Evolutionary conservation across 2,329 filamentous ascomycete species (phyloP).

Genomic region (Cytospora chrysosperma): DNA sequence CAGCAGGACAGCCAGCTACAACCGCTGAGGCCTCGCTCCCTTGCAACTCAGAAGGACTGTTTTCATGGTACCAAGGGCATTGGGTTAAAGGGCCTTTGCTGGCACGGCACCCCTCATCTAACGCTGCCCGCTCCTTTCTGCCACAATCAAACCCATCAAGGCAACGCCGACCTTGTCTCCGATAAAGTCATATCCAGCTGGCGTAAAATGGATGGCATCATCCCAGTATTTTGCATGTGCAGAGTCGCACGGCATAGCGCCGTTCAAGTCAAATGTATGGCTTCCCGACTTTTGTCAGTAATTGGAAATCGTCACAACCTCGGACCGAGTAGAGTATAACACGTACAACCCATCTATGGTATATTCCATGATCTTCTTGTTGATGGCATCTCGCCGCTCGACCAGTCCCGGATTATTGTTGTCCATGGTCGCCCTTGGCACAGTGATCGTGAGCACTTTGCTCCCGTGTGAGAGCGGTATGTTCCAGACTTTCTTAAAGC

Average conservation of each 20-base stretch:
- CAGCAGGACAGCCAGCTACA: too few species aligned
- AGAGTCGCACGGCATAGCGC: slow-evolving; percentile 51
- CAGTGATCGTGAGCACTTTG: slow-evolving; percentile 62
- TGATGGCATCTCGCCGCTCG: slow-evolving; percentile 40
- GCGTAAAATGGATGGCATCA: slow-evolving; percentile 57
- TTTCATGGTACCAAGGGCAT: neutral
- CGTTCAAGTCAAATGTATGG: slow-evolving; percentile 56
- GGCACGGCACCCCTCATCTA: neutral
- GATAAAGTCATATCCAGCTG: slow-evolving; percentile 54
- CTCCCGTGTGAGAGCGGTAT: slow-evolving; percentile 47
- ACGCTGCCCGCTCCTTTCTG: neutral
- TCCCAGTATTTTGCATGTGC: slow-evolving; percentile 52
- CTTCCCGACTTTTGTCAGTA: slow-evolving; percentile 35
- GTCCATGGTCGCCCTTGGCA: slow-evolving; percentile 50
- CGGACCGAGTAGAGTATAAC: neutral
- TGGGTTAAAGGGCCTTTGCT: too few species aligned
- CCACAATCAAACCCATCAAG: slow-evolving; percentile 10
- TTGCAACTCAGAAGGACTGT: neutral
- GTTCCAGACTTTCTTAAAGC: slow-evolving; percentile 51
- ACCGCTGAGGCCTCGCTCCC: neutral
- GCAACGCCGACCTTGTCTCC: slow-evolving; percentile 13
- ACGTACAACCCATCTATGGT: slow-evolving; percentile 53
- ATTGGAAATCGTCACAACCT: too few species aligned
- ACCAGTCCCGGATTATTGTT: slow-evolving; percentile 15
- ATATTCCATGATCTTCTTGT: slow-evolving; percentile 51